A percentile compares a stretch with the other conserved stretches of the same genome.
These are phyloP conservation scores for Aspergillus carbonarius DNA, from an alignment of 2,329 filamentous ascomycete species.

Conservation along the genomic window DNA sequence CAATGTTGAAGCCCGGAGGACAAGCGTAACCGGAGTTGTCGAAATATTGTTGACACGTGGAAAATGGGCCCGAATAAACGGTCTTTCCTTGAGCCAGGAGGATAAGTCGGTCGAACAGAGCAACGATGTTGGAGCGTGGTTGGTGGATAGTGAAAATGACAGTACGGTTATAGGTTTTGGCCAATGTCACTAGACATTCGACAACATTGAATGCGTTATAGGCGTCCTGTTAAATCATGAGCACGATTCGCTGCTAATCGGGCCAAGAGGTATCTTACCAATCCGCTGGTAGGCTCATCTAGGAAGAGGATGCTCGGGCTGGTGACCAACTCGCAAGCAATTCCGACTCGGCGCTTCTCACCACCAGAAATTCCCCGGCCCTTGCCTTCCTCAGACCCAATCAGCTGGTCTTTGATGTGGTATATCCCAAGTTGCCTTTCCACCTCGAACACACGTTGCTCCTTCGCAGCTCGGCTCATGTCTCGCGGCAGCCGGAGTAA, in stretches of 20 bases:
- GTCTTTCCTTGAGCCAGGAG: constrained; percentile 84
- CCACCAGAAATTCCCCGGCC: constrained; percentile 95
- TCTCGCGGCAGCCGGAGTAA: constrained; percentile 86
- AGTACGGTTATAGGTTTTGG: constrained; percentile 94
- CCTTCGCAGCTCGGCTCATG: constrained; percentile 85
- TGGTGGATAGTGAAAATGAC: constrained; percentile 99
- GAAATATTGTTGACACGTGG: constrained; percentile 87
- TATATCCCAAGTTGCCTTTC: constrained; percentile 94
- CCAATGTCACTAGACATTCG: constrained; percentile 89
- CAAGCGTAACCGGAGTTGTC: constrained; percentile 89
- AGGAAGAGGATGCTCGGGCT: constrained; percentile 96
- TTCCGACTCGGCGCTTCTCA: constrained; percentile 93
- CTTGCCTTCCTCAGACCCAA: constrained; percentile 92
- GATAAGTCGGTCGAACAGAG: constrained; percentile 91
- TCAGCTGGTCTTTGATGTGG: constrained; percentile 90
- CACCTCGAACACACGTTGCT: constrained; percentile 86
- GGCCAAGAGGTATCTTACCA: constrained; percentile 43
- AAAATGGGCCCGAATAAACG: constrained; percentile 91
- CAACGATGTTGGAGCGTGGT: constrained; percentile 95
- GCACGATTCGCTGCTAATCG: background rate
- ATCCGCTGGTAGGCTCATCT: constrained; percentile 92
- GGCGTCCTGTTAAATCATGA: constrained; percentile 59
- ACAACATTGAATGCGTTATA: constrained; percentile 99
- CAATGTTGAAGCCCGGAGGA: constrained; percentile 96
- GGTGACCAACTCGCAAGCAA: constrained; percentile 95